Percentiles rank a stretch among this genome's conserved stretches.
Conservation (phyloP, 495 filamentous ascomycete genomes). For the Podospora australis region DNA sequence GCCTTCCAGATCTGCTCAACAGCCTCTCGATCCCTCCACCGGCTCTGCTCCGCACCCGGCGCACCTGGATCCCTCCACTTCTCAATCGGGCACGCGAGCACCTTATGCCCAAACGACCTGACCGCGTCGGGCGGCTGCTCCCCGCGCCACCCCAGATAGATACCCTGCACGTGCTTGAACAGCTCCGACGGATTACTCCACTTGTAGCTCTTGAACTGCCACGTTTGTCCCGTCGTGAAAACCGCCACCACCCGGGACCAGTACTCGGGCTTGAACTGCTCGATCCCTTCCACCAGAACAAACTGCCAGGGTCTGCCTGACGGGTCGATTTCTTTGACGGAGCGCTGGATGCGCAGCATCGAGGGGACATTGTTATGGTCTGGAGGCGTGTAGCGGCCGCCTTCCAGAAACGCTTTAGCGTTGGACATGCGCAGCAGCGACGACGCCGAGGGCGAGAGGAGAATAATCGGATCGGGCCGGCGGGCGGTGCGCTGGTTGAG, state of each 20-base stretch:
- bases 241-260: conserved; percentile 95
- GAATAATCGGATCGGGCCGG: conserved; percentile 88
- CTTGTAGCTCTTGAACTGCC: conserved; percentile 98
- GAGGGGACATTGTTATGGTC: conserved; percentile 58
- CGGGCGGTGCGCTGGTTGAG: conserved; percentile 47
- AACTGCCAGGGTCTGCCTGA: conserved; percentile 77
- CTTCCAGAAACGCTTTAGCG: conserved; percentile 90
- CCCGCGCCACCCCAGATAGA: conserved; percentile 88
- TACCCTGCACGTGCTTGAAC: conserved; percentile 77
- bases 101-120: conserved; percentile 76
- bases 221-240: conserved; percentile 95
- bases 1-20: conserved; percentile 89
- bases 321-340: conserved; percentile 66
- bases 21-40: conserved; percentile 89
- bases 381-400: conserved; percentile 72
- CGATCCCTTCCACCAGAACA: conserved; percentile 84
- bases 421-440: conserved; percentile 97
- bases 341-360: conserved; percentile 76
- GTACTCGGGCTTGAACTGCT: conserved; percentile 96
- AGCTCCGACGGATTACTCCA: conserved; percentile 86
- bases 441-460: conserved; percentile 95
- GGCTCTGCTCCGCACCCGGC: conserved; percentile 47
- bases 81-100: conserved; percentile 67
- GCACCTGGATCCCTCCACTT: conserved; percentile 59
- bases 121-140: conserved; percentile 73